Percentiles rank a stretch among this genome's conserved stretches.
Conservation (phyloP, 2,329 filamentous ascomycete species). For the Fusarium succisae region DNA sequence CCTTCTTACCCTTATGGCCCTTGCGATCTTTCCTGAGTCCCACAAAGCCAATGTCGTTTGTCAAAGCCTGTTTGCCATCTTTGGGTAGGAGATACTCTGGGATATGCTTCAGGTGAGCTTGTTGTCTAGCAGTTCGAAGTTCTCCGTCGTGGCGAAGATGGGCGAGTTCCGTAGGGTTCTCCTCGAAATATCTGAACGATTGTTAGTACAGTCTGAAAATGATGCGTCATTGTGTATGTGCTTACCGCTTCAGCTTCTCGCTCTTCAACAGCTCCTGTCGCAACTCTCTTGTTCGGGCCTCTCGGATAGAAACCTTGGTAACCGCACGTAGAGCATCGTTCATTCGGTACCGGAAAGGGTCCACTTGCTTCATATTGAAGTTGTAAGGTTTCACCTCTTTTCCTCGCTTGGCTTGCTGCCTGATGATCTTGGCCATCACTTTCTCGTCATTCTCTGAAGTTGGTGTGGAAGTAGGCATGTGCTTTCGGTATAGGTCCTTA, state of each 20-base stretch:
- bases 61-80: conserved; percentile 75
- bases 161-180: conserved; percentile 89
- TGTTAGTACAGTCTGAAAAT: neutral
- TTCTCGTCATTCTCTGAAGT: conserved; percentile 85
- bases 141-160: conserved; percentile 93
- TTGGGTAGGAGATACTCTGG: conserved; percentile 91
- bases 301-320: conserved; percentile 87
- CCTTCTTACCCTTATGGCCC: conserved; percentile 56
- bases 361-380: conserved; percentile 94
- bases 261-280: conserved; percentile 90
- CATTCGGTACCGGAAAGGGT: conserved; percentile 94
- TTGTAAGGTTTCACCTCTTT: conserved; percentile 89
- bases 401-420: conserved; percentile 79
- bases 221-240: neutral
- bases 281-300: conserved; percentile 88
- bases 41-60: conserved; percentile 79
- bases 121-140: conserved; percentile 81
- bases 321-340: conserved; percentile 91
- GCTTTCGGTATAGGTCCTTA: conserved; percentile 82
- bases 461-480: conserved; percentile 83
- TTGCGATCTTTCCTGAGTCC: conserved; percentile 69
- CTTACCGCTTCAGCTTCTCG: conserved; percentile 83
- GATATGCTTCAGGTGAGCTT: conserved; percentile 91
- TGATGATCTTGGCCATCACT: conserved; percentile 80
- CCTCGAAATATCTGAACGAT: conserved; percentile 79